phyloP scores from a whole-genome alignment of 1,284 basidiomycete species.

The Rhizoctonia solani region DNA sequence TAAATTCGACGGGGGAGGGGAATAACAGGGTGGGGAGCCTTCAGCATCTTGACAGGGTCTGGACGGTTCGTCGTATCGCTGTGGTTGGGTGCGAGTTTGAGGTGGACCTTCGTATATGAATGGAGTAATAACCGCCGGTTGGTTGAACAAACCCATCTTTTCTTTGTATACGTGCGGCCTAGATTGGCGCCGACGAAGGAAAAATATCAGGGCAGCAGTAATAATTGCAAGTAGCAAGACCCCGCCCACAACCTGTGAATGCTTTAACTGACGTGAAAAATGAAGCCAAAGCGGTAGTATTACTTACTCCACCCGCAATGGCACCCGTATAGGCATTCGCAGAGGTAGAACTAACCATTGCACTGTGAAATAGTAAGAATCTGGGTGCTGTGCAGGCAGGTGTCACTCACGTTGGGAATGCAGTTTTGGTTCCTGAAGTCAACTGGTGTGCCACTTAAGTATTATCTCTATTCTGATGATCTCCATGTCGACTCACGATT shows the following conservation, averaged over 20 bases:
- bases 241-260: conserved; percentile 9
- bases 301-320: conserved; percentile 22
- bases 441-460: too few relatives aligned
- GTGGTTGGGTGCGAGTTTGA: background rate
- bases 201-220: background rate
- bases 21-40: background rate
- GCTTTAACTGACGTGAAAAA: background rate
- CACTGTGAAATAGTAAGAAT: too few relatives aligned
- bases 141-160: background rate
- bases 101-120: background rate
- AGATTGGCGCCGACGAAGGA: conserved; percentile 15
- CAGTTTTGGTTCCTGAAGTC: too few relatives aligned
- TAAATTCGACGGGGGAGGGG: background rate
- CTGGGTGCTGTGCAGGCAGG: too few relatives aligned
- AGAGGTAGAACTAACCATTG: background rate
- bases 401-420: too few relatives aligned
- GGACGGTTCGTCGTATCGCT: background rate
- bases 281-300: background rate
- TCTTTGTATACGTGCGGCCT: background rate
- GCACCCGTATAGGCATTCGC: conserved; percentile 15
- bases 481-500: too few relatives aligned
- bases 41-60: background rate
- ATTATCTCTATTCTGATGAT: too few relatives aligned
- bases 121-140: background rate
- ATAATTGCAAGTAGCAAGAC: conserved; percentile 1